Evolutionary conservation across 108 stramenopile genomes (phyloP).

Genomic region (Skeletonema costatum): DNA sequence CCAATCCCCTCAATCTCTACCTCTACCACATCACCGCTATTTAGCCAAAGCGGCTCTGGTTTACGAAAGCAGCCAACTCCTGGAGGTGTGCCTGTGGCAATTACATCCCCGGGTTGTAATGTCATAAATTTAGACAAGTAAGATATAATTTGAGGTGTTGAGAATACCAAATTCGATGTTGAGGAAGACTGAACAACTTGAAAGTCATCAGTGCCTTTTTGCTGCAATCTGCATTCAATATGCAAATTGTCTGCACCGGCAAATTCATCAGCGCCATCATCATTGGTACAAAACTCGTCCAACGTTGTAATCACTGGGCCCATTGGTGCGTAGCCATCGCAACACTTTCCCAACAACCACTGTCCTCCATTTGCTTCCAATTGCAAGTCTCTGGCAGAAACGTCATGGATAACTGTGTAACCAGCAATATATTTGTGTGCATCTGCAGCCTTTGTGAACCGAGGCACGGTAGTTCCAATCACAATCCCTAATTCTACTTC

Average conservation of each 20-base stretch:
- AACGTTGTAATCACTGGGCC: slow-evolving; percentile 62
- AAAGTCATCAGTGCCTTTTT: slow-evolving; percentile 6
- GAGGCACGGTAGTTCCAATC: slow-evolving; percentile 53
- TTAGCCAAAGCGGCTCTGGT: slow-evolving; percentile 60
- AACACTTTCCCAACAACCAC: slow-evolving; percentile 63
- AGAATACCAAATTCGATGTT: slow-evolving; percentile 55
- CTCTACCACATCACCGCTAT: slow-evolving; percentile 62
- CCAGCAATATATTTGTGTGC: slow-evolving; percentile 61
- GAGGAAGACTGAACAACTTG: slow-evolving; percentile 54
- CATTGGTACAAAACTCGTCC: slow-evolving; percentile 44
- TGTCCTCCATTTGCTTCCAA: slow-evolving; percentile 70
- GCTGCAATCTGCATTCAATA: slow-evolving; percentile 53
- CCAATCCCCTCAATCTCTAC: slow-evolving; percentile 71
- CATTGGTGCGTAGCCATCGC: slow-evolving; percentile 63
- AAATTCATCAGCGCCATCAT: slow-evolving; percentile 17
- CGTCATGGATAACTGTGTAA: slow-evolving; percentile 67
- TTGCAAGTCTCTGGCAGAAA: slow-evolving; percentile 68
- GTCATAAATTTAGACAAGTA: slow-evolving; percentile 68
- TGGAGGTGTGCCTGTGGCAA: slow-evolving; percentile 71
- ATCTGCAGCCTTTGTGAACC: slow-evolving; percentile 40
- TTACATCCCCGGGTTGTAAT: slow-evolving; percentile 62
- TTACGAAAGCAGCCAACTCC: slow-evolving; percentile 72
- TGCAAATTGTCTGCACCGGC: slow-evolving; percentile 47
- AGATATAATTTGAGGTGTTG: slow-evolving; percentile 44
- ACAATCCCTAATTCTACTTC: slow-evolving; percentile 73